Percentiles rank a stretch among this genome's conserved stretches.
These are phyloP conservation scores for Exophiala dermatitidis DNA, from an alignment of 2,329 filamentous ascomycete species.

Conservation along the genomic window DNA sequence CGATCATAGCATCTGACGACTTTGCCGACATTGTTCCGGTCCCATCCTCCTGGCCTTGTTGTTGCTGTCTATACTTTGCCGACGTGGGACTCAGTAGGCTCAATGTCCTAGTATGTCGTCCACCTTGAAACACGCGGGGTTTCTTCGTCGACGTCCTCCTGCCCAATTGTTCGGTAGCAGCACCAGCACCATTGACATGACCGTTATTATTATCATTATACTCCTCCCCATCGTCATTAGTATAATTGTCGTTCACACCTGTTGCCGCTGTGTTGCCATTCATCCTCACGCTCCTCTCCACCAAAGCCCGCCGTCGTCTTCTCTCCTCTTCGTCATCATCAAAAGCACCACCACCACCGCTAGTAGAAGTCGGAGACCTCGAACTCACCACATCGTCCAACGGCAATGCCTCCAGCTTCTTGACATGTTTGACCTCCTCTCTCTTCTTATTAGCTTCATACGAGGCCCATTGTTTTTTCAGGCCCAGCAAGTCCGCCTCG, in stretches of 20 bases:
- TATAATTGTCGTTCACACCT: not conserved
- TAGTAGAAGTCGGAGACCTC: not conserved
- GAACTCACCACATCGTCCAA: slow-evolving; percentile 13
- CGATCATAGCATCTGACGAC: not conserved
- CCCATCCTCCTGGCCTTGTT: not conserved
- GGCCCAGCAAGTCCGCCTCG: slow-evolving; percentile 63
- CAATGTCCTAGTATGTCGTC: slow-evolving; percentile 57
- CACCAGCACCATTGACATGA: too few relatives aligned
- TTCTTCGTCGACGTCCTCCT: slow-evolving; percentile 23
- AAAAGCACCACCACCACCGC: not conserved
- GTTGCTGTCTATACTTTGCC: not conserved
- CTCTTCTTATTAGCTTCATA: slow-evolving; percentile 72
- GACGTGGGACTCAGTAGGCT: slow-evolving; percentile 59
- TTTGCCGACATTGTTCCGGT: not conserved
- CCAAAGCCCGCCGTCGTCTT: slow-evolving; percentile 15
- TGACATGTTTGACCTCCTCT: slow-evolving; percentile 46
- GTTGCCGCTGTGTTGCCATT: too few relatives aligned
- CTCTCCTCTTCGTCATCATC: slow-evolving; percentile 23
- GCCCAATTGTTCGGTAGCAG: not conserved
- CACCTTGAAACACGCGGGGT: slow-evolving; percentile 57
- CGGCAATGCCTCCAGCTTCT: slow-evolving; percentile 16
- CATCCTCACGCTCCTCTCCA: slow-evolving; percentile 11
- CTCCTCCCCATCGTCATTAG: too few relatives aligned
- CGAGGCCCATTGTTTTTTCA: slow-evolving; percentile 78
- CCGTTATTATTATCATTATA: not conserved